Conservation (phyloP, 345 rosid genomes). For the Populus nigra region DNA sequence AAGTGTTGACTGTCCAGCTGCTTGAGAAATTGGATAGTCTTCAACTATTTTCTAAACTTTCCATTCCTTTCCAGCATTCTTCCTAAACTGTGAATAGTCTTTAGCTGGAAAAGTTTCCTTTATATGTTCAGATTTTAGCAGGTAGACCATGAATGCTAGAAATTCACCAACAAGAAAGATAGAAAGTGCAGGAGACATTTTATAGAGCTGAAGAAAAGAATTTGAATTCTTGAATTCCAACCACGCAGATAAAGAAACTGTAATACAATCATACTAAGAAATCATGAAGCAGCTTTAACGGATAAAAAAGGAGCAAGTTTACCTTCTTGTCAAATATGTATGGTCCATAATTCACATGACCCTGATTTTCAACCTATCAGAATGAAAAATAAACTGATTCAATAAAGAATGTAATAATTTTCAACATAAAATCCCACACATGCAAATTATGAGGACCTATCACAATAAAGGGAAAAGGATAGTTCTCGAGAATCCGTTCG, state of each 20-base stretch:
- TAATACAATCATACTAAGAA: background rate
- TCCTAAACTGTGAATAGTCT: too few relatives aligned
- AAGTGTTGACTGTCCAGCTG: too few relatives aligned
- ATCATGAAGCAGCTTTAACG: background rate
- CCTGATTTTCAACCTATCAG: conserved; percentile 91
- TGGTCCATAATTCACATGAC: conserved; percentile 78
- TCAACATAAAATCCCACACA: background rate
- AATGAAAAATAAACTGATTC: conserved; percentile 5
- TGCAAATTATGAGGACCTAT: background rate
- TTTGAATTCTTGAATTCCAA: too few relatives aligned
- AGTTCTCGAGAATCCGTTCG: background rate
- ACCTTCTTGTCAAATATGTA: conserved; percentile 85
- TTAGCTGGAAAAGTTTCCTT: too few relatives aligned
- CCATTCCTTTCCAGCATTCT: too few relatives aligned
- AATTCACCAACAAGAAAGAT: conserved; percentile 1
- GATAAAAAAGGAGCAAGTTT: conserved; percentile 11
- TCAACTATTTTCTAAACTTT: too few relatives aligned
- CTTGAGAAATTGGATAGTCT: too few relatives aligned
- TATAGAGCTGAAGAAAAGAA: too few relatives aligned
- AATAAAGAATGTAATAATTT: background rate
- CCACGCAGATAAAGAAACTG: background rate
- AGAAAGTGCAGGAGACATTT: background rate
- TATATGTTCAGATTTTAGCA: background rate
- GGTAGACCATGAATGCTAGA: background rate
- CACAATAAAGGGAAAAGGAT: background rate